Conservation (phyloP, 805 yeast genomes). For the Ogataea pilisensis region DNA sequence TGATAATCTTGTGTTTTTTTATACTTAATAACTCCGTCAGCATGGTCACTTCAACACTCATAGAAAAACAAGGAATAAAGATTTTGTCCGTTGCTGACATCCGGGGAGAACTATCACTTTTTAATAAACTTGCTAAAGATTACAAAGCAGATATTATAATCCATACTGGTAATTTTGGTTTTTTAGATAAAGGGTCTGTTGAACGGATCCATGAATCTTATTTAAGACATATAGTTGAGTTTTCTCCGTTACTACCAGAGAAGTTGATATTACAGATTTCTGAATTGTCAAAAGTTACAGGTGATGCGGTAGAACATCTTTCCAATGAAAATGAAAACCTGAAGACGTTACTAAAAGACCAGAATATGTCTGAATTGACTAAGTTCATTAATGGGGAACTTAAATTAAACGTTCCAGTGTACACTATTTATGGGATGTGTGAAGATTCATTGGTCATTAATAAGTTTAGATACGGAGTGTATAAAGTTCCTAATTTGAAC, state of each 20-base stretch:
- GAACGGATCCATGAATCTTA: conserved; percentile 51
- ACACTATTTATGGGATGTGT: conserved; percentile 71
- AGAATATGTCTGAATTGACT: conserved; percentile 48
- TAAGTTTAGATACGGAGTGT: conserved; percentile 52
- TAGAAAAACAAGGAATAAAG: conserved; percentile 20
- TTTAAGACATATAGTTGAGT: conserved; percentile 62
- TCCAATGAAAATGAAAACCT: conserved; percentile 34
- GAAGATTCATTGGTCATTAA: conserved; percentile 70
- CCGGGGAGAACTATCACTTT: conserved; percentile 46
- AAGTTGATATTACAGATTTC: conserved; percentile 48
- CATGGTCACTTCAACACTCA: conserved; percentile 7
- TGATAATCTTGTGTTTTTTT: too few relatives aligned
- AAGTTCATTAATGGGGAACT: conserved; percentile 42
- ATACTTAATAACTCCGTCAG: too few relatives aligned
- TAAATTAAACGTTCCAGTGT: conserved; percentile 55
- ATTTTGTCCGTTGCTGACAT: conserved; percentile 47
- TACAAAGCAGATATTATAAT: conserved; percentile 50
- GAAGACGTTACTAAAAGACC: conserved; percentile 33
- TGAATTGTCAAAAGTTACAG: conserved; percentile 43
- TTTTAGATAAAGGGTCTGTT: conserved; percentile 58
- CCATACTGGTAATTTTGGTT: conserved; percentile 80
- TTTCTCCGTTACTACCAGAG: conserved; percentile 53
- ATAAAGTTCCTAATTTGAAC: conserved; percentile 51
- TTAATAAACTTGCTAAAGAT: conserved; percentile 46
- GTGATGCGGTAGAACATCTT: conserved; percentile 36